Percentiles rank a stretch among this genome's conserved stretches.
Conservation (phyloP, 495 filamentous ascomycete genomes). For the Zalerion maritima region DNA sequence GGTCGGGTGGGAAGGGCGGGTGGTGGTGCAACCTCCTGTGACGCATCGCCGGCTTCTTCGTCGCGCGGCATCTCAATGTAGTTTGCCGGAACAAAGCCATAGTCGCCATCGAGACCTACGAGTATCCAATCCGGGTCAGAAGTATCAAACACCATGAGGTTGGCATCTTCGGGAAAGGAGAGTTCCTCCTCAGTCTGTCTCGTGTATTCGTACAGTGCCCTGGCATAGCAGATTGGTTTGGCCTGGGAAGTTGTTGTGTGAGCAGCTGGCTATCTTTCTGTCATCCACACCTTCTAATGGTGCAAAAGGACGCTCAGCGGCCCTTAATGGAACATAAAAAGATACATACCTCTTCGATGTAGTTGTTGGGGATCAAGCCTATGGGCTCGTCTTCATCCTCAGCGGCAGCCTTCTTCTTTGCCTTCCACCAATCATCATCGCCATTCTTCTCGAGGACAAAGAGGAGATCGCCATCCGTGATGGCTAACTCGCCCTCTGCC, state of each 20-base stretch:
- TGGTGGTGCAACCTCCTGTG: constrained; percentile 10
- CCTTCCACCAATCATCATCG: constrained; percentile 96
- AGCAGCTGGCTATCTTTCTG: constrained; percentile 8
- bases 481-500: constrained; percentile 71
- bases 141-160: constrained; percentile 72
- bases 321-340: too few relatives aligned
- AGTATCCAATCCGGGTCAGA: constrained; percentile 95
- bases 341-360: constrained; percentile 78
- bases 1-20: constrained; percentile 14
- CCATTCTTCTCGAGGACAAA: constrained; percentile 81
- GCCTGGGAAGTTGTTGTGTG: constrained; percentile 34
- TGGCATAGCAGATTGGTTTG: constrained; percentile 56
- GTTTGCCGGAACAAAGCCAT: constrained; percentile 91
- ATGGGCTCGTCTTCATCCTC: constrained; percentile 92
- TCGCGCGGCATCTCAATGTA: constrained; percentile 59
- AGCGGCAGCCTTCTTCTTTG: constrained; percentile 84
- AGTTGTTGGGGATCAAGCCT: constrained; percentile 89
- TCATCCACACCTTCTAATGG: constrained; percentile 6
- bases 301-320: neutral
- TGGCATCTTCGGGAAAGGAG: constrained; percentile 82
- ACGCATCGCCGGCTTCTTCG: constrained; percentile 12
- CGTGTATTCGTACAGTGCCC: constrained; percentile 89
- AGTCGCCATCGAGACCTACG: constrained; percentile 71
- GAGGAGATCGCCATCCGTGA: constrained; percentile 79
- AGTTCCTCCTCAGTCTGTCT: constrained; percentile 96